These are phyloP conservation scores for Albugo candida DNA, from an alignment of 352 stramenopile genomes.

Conservation along the genomic window DNA sequence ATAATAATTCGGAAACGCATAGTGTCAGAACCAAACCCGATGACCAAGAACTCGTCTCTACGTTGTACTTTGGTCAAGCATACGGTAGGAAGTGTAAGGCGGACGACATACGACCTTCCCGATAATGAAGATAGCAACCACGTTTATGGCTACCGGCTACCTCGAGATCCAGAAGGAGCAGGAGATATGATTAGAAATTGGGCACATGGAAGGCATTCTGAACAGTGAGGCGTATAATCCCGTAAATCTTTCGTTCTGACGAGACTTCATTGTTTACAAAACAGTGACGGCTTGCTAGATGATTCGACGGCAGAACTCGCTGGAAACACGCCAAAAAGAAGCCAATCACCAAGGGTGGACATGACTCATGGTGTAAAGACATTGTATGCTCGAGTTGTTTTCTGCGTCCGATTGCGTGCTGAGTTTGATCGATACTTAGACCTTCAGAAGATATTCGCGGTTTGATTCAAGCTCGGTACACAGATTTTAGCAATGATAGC, in stretches of 20 bases:
- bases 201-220: slow-evolving; percentile 35
- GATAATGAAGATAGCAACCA: slow-evolving; percentile 36
- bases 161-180: slow-evolving; percentile 44
- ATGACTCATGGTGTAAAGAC: slow-evolving; percentile 59
- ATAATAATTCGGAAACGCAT: neutral
- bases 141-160: slow-evolving; percentile 50
- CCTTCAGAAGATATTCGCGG: slow-evolving; percentile 50
- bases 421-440: slow-evolving; percentile 10
- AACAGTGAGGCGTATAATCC: too few species aligned
- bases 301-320: too few species aligned
- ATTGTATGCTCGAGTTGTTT: slow-evolving; percentile 15
- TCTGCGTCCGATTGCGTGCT: too few species aligned
- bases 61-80: slow-evolving; percentile 72
- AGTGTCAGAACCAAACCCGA: slow-evolving; percentile 1
- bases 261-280: too few species aligned
- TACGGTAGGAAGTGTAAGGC: slow-evolving; percentile 39
- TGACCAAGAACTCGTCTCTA: slow-evolving; percentile 14
- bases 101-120: slow-evolving; percentile 42
- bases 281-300: too few species aligned
- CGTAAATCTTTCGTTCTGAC: too few species aligned
- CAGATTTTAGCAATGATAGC: slow-evolving; percentile 42
- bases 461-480: slow-evolving; percentile 46
- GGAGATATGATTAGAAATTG: slow-evolving; percentile 58
- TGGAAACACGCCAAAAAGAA: slow-evolving; percentile 19
- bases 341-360: slow-evolving; percentile 31